These are phyloP conservation scores for Acanthamoeba lenticulata DNA, from an alignment of 208 protist genomes.

Conservation along the genomic window DNA sequence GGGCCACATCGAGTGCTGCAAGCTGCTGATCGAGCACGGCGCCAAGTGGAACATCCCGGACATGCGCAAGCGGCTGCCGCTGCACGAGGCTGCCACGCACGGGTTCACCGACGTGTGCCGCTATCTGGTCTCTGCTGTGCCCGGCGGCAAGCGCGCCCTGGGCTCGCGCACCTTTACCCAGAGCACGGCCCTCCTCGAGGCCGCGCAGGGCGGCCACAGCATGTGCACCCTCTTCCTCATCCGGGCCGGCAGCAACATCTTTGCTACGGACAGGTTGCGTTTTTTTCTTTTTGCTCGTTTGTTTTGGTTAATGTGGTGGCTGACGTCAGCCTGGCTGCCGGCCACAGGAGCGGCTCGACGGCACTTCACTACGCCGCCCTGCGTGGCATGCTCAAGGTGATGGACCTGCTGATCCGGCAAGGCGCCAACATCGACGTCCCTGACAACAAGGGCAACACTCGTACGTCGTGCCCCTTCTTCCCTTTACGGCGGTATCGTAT, in stretches of 20 bases:
- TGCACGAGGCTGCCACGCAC: conserved; percentile 38
- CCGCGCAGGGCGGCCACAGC: neutral
- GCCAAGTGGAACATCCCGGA: neutral
- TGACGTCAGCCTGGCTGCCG: neutral
- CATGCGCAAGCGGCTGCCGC: neutral
- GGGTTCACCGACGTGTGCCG: conserved; percentile 19
- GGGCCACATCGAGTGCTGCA: conserved; percentile 20
- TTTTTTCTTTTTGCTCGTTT: too few species aligned
- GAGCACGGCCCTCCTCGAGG: neutral
- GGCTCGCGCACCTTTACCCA: neutral
- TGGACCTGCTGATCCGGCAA: neutral
- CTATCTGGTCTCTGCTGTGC: neutral
- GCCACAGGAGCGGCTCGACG: neutral
- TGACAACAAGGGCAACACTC: conserved; percentile 46
- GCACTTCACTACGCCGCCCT: neutral
- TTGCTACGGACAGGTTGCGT: neutral
- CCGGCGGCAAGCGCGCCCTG: neutral
- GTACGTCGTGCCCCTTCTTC: neutral
- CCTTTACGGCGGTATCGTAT: neutral
- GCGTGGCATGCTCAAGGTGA: neutral
- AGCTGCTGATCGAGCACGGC: neutral
- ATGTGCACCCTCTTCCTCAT: conserved; percentile 8
- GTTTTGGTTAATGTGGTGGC: too few species aligned
- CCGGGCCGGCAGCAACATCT: neutral
- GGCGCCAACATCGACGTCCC: neutral